Evolutionary conservation across 108 stramenopile species (phyloP), one percentile per base, ranked within the genome.

Genomic region (Cylindrotheca closterium): DNA sequence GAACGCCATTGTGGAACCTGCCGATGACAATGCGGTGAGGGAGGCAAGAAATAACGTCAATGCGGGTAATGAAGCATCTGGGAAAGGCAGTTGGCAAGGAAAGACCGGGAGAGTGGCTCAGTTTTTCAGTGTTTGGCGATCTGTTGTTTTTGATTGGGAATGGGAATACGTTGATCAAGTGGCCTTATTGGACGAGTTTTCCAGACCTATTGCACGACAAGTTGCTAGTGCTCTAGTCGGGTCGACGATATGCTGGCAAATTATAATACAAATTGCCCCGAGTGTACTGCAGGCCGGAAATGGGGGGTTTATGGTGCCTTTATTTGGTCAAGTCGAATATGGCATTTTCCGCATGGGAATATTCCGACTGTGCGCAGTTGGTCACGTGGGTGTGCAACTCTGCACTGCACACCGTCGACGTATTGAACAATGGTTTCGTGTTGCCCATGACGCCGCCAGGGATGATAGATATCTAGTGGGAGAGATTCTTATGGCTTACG

Each of bases 381-480:
- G 52, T 28, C 73, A 67, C 51, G 51, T 81, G 15, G 31, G 75
- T 15, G 51, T 85, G 3, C 82, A 88, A 47, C 55, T 79, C 10
- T 34, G 75, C n/a, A 55, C 51, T 4, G 63, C 70, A 21, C 67
- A 55, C 23, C 68, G 68, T 24, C 24, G 19, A 7, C 63, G 54
- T 1, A 53, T 77, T 7, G 53, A 71, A 19, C 37, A 60, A 51
- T 93, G 88, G 88, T 90, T 88, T 52, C 56, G 83, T 56, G 79
- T 80, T 25, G 92, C 81, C 12, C 92, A 93, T 63, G 74, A 86
- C 34, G 79, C 85, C 45, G 92, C 92, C 3, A 68, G 92, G n/a
- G 92, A 93, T 51, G 88, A 90, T 71, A 78, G 86, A 46, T 93
- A 90, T 58, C 68, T 93, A 51, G 74, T 87, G 25, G 92, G 92